A percentile compares a stretch with the other conserved stretches of the same genome.
phyloP scores from a whole-genome alignment of 352 stramenopile genomes.

The Nothophytophthora sp. region DNA sequence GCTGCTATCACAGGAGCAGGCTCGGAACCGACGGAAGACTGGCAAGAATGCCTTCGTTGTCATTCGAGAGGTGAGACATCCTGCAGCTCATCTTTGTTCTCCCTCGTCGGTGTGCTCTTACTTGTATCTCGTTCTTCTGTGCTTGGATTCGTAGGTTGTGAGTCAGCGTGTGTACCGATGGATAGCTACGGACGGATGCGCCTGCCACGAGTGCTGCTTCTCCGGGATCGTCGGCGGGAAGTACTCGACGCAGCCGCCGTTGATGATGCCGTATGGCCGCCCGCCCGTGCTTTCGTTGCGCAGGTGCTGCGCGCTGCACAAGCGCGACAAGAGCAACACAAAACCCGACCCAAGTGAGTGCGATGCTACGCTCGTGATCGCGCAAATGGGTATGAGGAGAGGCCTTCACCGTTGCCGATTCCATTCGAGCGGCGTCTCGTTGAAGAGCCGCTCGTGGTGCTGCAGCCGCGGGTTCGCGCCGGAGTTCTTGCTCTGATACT shows the following conservation, averaged over 20 bases:
- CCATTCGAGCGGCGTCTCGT: constrained; percentile 57
- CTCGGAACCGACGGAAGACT: too few relatives aligned
- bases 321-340: background rate
- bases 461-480: constrained; percentile 43
- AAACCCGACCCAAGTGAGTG: too few relatives aligned
- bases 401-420: constrained; percentile 45
- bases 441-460: constrained; percentile 71
- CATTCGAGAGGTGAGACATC: too few relatives aligned
- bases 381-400: background rate
- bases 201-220: constrained; percentile 64
- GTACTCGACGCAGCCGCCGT: constrained; percentile 50
- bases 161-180: constrained; percentile 62
- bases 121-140: too few relatives aligned
- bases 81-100: too few relatives aligned
- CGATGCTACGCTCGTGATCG: too few relatives aligned
- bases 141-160: background rate
- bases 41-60: too few relatives aligned
- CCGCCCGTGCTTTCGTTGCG: constrained; percentile 69
- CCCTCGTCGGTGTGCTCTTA: too few relatives aligned
- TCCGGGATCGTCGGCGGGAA: constrained; percentile 67
- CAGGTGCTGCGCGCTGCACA: constrained; percentile 64
- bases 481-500: constrained; percentile 61
- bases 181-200: constrained; percentile 63
- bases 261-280: constrained; percentile 69
- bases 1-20: too few relatives aligned